A percentile compares a stretch with the other conserved stretches of the same genome.
These are phyloP conservation scores for Salix udensis DNA, from an alignment of 345 rosid genomes.

Conservation along the genomic window DNA sequence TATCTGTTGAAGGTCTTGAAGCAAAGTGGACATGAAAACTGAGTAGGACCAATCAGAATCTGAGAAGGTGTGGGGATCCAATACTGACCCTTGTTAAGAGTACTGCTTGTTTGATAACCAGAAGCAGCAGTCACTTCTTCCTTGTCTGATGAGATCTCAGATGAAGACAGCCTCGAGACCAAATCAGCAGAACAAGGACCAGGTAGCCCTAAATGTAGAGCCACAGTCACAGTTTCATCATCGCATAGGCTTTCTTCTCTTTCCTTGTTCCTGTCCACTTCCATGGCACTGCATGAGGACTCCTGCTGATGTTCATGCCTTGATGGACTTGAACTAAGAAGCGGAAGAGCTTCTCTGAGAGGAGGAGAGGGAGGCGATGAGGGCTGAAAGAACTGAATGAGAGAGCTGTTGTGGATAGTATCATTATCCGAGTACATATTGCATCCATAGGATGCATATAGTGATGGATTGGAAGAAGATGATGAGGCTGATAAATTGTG, in stretches of 20 bases:
- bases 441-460: conserved; percentile 26
- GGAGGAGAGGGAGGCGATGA: conserved; percentile 67
- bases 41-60: conserved; percentile 94
- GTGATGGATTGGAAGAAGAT: conserved; percentile 31
- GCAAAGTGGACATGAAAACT: conserved; percentile 97
- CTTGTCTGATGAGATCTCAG: conserved; percentile 38
- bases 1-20: conserved; percentile 99
- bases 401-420: conserved; percentile 19
- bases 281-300: conserved; percentile 36
- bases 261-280: conserved; percentile 39
- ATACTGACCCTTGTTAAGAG: conserved; percentile 70
- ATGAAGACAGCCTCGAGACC: conserved; percentile 33
- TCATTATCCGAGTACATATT: conserved; percentile 24
- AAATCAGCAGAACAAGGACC: conserved; percentile 38
- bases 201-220: conserved; percentile 83
- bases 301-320: conserved; percentile 36
- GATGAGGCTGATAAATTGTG: conserved; percentile 39
- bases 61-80: conserved; percentile 99
- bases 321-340: conserved; percentile 69
- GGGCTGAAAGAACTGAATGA: conserved; percentile 11
- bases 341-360: conserved; percentile 80
- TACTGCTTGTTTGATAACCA: conserved; percentile 24
- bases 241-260: conserved; percentile 26
- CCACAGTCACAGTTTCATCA: conserved; percentile 56
- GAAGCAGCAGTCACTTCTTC: conserved; percentile 45